Conservation (phyloP, 2,329 filamentous ascomycete genomes). For the Apiospora marii region DNA sequence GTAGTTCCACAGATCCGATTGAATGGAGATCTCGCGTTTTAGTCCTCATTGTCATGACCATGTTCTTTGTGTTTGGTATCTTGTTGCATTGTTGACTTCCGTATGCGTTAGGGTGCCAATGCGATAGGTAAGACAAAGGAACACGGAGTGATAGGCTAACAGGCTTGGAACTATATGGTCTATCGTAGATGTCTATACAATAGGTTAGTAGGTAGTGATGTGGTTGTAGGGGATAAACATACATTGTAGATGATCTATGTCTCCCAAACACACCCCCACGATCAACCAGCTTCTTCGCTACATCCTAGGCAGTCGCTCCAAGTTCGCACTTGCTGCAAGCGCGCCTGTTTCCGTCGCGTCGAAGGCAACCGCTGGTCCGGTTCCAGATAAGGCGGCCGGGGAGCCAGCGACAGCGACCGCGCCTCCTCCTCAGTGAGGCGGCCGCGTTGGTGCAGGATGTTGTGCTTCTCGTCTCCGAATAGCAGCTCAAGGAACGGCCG, state of each 20-base stretch:
- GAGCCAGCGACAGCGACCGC: background rate
- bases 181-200: too few species aligned
- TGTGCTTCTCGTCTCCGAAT: background rate
- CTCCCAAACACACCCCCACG: background rate
- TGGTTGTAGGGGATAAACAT: background rate
- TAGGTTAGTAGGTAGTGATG: background rate
- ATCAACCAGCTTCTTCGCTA: background rate
- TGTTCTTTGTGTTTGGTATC: background rate
- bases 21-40: background rate
- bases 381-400: background rate
- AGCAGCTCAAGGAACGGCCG: background rate
- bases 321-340: background rate
- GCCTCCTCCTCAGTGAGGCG: background rate
- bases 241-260: background rate
- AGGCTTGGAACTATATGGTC: background rate
- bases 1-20: background rate
- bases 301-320: conserved; percentile 14
- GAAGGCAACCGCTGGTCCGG: background rate
- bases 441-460: background rate
- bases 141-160: background rate
- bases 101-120: background rate
- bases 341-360: conserved; percentile 2
- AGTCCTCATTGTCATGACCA: background rate
- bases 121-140: background rate
- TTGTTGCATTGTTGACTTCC: background rate